These are phyloP conservation scores for Arthrobotrys megalospora DNA, from an alignment of 2,329 filamentous ascomycete genomes.

Conservation along the genomic window DNA sequence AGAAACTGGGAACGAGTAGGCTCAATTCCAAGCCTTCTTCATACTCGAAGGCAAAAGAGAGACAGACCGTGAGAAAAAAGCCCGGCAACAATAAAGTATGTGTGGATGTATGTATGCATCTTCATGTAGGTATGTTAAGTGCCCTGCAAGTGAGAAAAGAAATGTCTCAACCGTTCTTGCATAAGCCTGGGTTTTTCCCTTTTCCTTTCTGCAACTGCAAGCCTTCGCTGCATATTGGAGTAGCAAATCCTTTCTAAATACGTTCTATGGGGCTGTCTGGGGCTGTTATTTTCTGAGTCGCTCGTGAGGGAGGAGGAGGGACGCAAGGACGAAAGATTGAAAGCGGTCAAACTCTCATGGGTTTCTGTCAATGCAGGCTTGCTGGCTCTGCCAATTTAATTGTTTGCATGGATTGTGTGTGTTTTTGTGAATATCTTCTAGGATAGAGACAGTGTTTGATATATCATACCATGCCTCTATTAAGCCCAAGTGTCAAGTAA, in stretches of 20 bases:
- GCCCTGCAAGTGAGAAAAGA: conserved; percentile 52
- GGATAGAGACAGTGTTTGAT: conserved; percentile 30
- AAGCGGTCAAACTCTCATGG: conserved; percentile 15
- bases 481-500: conserved; percentile 22
- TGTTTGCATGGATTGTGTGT: conserved; percentile 9
- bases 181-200: conserved; percentile 46
- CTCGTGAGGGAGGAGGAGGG: conserved; percentile 1
- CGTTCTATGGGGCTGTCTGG: conserved; percentile 22
- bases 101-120: conserved; percentile 16
- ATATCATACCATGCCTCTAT: conserved; percentile 27
- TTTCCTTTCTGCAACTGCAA: conserved; percentile 45
- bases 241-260: conserved; percentile 58
- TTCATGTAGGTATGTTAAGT: conserved; percentile 20
- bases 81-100: conserved; percentile 13
- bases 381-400: conserved; percentile 31
- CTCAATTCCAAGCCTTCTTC: conserved; percentile 48
- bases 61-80: neutral
- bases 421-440: neutral
- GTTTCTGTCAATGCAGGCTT: conserved; percentile 17
- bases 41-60: conserved; percentile 35
- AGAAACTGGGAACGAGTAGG: conserved; percentile 45
- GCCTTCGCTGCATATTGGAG: conserved; percentile 44
- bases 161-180: conserved; percentile 60
- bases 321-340: neutral
- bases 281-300: conserved; percentile 16